phyloP scores from a whole-genome alignment of 1,284 basidiomycete genomes.

The Ceratorhiza oryzae-sativae region DNA sequence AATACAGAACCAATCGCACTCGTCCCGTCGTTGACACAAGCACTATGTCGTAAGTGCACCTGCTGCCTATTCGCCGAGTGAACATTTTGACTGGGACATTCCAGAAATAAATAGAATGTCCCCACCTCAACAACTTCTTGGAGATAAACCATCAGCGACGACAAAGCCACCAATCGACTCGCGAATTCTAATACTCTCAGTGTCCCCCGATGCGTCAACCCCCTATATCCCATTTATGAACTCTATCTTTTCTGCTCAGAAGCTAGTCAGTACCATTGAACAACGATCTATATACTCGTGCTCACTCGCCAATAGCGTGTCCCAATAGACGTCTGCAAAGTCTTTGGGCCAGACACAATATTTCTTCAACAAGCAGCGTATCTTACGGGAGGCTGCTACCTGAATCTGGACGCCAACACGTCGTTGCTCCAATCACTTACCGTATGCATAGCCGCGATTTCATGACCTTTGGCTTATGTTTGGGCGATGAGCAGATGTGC shows the following conservation, averaged over 20 bases:
- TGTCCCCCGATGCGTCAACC: constrained; percentile 85
- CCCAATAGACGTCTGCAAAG: constrained; percentile 93
- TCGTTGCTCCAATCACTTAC: constrained; percentile 88
- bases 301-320: no score
- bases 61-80: background rate
- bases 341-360: constrained; percentile 88
- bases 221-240: constrained; percentile 99
- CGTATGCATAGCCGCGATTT: constrained; percentile 55
- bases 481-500: constrained; percentile 68
- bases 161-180: constrained; percentile 69
- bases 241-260: constrained; percentile 98
- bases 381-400: constrained; percentile 93
- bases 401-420: constrained; percentile 79
- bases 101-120: constrained; percentile 84
- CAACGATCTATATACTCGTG: no score
- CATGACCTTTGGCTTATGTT: background rate
- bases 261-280: constrained; percentile 68
- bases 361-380: constrained; percentile 98
- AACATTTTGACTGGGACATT: constrained; percentile 23
- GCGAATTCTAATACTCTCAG: constrained; percentile 89
- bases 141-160: constrained; percentile 49
- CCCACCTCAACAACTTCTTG: constrained; percentile 52
- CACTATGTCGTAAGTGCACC: constrained; percentile 78
- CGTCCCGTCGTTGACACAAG: constrained; percentile 87
- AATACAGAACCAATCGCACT: constrained; percentile 64